These are phyloP conservation scores for Ophiosphaerella narmari DNA, from an alignment of 2,329 filamentous ascomycete genomes.

Conservation along the genomic window DNA sequence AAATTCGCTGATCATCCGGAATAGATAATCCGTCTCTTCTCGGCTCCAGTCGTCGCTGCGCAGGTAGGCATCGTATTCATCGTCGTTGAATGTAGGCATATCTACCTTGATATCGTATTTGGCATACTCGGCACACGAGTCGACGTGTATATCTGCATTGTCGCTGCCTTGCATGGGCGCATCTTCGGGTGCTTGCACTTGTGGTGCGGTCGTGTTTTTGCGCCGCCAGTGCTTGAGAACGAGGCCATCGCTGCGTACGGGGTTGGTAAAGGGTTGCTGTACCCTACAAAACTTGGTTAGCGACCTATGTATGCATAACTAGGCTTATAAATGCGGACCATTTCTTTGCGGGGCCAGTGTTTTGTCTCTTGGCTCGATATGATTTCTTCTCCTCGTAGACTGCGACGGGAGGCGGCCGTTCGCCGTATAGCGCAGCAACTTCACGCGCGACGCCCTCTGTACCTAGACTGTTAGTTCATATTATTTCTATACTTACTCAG, in stretches of 20 bases:
- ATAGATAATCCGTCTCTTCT: constrained; percentile 91
- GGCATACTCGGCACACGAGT: constrained; percentile 67
- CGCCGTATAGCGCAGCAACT: constrained; percentile 48
- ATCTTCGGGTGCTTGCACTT: constrained; percentile 39
- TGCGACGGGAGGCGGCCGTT: constrained; percentile 48
- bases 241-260: constrained; percentile 73
- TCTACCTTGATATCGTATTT: constrained; percentile 86
- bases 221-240: constrained; percentile 80
- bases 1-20: constrained; percentile 74
- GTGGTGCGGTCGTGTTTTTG: constrained; percentile 51
- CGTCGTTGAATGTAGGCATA: constrained; percentile 80
- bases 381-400: constrained; percentile 48
- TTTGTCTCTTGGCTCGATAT: constrained; percentile 46
- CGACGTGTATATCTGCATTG: constrained; percentile 44
- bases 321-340: constrained; percentile 28
- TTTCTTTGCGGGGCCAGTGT: constrained; percentile 46
- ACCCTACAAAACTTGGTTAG: constrained; percentile 32
- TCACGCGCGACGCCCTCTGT: constrained; percentile 48
- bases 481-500: not conserved
- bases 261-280: constrained; percentile 70
- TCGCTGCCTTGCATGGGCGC: constrained; percentile 39
- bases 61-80: constrained; percentile 79
- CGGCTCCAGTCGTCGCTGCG: constrained; percentile 81
- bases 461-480: constrained; percentile 1
- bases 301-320: not conserved